Base-by-base conservation (phyloP, 225 moss, liverwort and hornwort genomes). In the Bryum argenteum region DNA sequence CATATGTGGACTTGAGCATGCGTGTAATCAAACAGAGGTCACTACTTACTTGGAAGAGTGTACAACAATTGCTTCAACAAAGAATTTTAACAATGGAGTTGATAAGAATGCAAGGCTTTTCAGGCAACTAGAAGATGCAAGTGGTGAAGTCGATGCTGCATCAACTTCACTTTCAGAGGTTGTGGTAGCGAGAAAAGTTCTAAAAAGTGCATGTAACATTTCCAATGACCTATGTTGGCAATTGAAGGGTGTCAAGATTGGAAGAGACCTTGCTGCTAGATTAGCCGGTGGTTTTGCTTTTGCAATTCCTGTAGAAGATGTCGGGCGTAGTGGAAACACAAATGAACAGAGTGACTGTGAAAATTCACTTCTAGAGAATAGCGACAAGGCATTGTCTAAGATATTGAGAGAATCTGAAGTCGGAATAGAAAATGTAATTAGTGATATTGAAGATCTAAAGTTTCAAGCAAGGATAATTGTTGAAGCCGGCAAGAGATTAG, bases 401-500 rank as follows among this genome's bases (percentile, higher is more conserved):
- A 67, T 68, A 62, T 38, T 78, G 14, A 58, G 71, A 39, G 67
- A 62, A 56, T 47, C 22, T 53, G 33, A n/a, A 41, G 58, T 14
- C 48, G 17, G 18, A 22, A 61, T n/a, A 62, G 11, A 57, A 14
- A 47, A 62, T 56, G 43, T 57, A 12, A 65, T 5, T 4, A 70
- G 7, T 39, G 47, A 82, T 23, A 71, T 63, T 56, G 8, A 11
- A 65, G 61, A 61, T 22, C 21, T 66, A 9, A 52, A 51, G 64
- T 1, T n/a, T 28, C 50, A 67, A 2, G 42, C 61, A 7, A 43
- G 40, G 64, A 6, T n/a, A 41, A 50, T 63, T 2, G 42, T 71
- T 51, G 63, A 67, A 67, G 78, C 23, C 2, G 57, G 61, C 8
- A 66, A 41, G 43, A 63, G 69, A 70, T 57, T 66, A 56, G 73